A percentile compares a stretch with the other conserved stretches of the same genome.
These are phyloP conservation scores for Ceratocystis diversiconidia DNA, from an alignment of 2,329 filamentous ascomycete genomes.

Conservation along the genomic window DNA sequence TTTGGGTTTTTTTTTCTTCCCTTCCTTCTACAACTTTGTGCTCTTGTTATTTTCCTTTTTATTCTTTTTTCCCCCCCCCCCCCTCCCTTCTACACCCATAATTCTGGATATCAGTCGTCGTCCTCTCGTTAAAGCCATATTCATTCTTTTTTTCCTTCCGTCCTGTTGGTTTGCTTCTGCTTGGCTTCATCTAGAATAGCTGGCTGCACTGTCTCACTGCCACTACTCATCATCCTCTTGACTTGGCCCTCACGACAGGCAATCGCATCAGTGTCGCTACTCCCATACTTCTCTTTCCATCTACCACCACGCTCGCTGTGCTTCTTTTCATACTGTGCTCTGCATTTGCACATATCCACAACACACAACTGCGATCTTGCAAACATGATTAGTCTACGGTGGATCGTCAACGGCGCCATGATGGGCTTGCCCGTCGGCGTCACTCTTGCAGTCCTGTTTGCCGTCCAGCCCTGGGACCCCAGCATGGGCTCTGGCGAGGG, in stretches of 20 bases:
- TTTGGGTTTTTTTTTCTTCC: background rate
- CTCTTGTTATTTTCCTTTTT: background rate
- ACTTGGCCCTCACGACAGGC: background rate
- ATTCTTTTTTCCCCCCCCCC: background rate
- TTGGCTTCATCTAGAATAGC: background rate
- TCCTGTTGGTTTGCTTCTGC: background rate
- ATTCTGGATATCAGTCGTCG: background rate
- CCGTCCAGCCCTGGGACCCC: conserved; percentile 32
- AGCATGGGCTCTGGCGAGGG: conserved; percentile 30
- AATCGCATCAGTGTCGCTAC: background rate
- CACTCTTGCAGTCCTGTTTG: conserved; percentile 36
- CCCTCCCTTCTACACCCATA: background rate
- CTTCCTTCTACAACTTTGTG: background rate
- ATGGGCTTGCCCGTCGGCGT: conserved; percentile 36
- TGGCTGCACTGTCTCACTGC: background rate
- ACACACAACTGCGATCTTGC: background rate
- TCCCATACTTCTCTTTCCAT: background rate
- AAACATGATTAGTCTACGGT: conserved; percentile 27
- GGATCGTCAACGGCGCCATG: conserved; percentile 37
- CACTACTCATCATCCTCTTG: background rate
- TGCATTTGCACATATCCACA: background rate
- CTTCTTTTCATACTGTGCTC: background rate
- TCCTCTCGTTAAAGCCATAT: conserved; percentile 5
- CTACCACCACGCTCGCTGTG: background rate
- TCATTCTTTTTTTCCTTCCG: background rate